Percentiles rank a stretch among this genome's conserved stretches.
Evolutionary conservation across 345 rosid genomes (phyloP).

Genomic region (Pistacia integerrima): DNA sequence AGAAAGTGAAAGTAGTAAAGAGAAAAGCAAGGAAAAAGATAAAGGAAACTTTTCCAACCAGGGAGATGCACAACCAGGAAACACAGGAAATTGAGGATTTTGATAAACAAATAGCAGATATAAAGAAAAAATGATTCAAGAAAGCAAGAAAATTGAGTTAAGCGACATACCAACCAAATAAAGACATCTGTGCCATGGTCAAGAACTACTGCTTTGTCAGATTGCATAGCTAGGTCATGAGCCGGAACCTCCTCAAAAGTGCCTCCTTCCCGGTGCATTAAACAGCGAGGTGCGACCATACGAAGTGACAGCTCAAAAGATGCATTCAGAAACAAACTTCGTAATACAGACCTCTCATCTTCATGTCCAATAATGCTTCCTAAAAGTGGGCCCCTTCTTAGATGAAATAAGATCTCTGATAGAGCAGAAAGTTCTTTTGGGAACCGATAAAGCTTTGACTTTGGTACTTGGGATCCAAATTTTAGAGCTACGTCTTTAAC

Average conservation of each 20-base stretch:
- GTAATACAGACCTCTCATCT: constrained; percentile 90
- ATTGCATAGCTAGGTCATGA: constrained; percentile 93
- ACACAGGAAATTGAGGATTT: neutral
- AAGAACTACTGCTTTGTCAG: constrained; percentile 93
- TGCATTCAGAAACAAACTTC: constrained; percentile 85
- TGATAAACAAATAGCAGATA: neutral
- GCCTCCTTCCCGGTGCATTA: constrained; percentile 97
- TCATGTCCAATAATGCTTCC: constrained; percentile 98
- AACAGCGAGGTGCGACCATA: constrained; percentile 92
- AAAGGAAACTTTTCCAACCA: neutral
- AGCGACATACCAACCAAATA: constrained; percentile 87
- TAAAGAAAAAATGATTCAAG: neutral
- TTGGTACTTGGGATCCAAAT: constrained; percentile 79
- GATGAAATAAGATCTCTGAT: constrained; percentile 90
- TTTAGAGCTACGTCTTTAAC: constrained; percentile 81
- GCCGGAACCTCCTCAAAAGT: constrained; percentile 95
- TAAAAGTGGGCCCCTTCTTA: constrained; percentile 84
- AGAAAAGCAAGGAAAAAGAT: neutral
- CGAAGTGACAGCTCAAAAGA: constrained; percentile 92
- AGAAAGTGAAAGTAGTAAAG: neutral
- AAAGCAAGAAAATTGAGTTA: constrained; percentile 11
- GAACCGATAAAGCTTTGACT: constrained; percentile 79
- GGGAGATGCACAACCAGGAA: neutral
- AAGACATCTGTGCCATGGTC: constrained; percentile 98
- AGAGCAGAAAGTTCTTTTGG: constrained; percentile 81